These are phyloP conservation scores for Austroboletus olivaceoglutinosus DNA, from an alignment of 1,284 basidiomycete genomes.

Conservation along the genomic window DNA sequence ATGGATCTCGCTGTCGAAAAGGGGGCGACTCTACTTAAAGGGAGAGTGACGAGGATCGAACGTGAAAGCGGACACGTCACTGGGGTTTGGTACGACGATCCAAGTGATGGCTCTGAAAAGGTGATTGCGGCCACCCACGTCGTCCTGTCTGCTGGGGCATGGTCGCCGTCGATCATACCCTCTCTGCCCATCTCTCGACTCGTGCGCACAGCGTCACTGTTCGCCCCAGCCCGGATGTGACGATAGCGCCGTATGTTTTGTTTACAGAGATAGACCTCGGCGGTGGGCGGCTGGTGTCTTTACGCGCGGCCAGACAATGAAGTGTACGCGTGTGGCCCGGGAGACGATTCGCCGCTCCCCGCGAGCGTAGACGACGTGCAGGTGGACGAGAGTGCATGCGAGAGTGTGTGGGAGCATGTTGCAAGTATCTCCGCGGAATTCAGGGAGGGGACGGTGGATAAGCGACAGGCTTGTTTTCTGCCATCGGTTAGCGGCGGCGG, in stretches of 20 bases:
- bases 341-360: constrained; percentile 59
- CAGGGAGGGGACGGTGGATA: constrained; percentile 47
- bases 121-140: constrained; percentile 60
- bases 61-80: constrained; percentile 44
- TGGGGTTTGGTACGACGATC: constrained; percentile 51
- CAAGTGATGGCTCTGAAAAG: constrained; percentile 30
- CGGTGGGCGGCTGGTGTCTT: constrained; percentile 37
- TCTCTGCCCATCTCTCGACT: constrained; percentile 53
- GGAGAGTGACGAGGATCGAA: constrained; percentile 44
- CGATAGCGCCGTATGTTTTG: constrained; percentile 60
- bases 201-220: constrained; percentile 72
- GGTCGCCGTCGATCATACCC: constrained; percentile 65
- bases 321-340: constrained; percentile 68
- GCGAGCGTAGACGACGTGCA: constrained; percentile 59
- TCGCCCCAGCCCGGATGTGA: constrained; percentile 40
- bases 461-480: constrained; percentile 67
- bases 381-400: constrained; percentile 53
- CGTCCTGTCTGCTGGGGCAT: constrained; percentile 81
- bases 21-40: constrained; percentile 48
- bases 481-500: constrained; percentile 50
- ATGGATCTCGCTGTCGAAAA: constrained; percentile 61
- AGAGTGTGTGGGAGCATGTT: constrained; percentile 52
- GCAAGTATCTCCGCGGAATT: constrained; percentile 57
- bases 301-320: constrained; percentile 68
- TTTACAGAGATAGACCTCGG: constrained; percentile 59